Percentiles rank a stretch among this genome's conserved stretches.
Conservation (phyloP, 306 rosid genomes). For the Dryas alaskensis region DNA sequence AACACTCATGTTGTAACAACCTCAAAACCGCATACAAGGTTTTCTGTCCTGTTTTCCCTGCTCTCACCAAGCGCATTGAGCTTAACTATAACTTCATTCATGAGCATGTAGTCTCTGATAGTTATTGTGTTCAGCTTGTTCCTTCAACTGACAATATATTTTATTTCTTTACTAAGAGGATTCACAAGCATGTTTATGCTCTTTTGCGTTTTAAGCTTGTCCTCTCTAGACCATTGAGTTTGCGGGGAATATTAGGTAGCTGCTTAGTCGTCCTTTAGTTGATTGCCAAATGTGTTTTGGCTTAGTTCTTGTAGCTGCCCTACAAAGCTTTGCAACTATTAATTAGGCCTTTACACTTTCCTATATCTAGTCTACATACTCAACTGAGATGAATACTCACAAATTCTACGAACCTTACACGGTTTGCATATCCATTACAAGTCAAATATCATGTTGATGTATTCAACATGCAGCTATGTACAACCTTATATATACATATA, state of each 20-base stretch:
- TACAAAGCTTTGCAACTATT: neutral
- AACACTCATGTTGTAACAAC: neutral
- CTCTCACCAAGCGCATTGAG: neutral
- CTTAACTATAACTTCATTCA: neutral
- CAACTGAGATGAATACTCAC: no score
- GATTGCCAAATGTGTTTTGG: neutral
- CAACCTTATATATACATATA: no score
- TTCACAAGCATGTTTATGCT: neutral
- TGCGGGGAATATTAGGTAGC: neutral
- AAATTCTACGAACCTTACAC: no score
- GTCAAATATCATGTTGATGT: no score
- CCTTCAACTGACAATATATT: neutral
- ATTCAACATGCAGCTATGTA: no score
- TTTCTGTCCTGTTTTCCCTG: neutral
- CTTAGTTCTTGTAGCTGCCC: neutral
- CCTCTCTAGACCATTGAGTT: neutral
- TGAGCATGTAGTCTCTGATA: neutral
- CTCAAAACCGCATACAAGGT: neutral
- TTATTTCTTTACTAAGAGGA: neutral
- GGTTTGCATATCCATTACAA: no score
- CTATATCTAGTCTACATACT: neutral
- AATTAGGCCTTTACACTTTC: neutral
- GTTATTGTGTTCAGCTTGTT: neutral
- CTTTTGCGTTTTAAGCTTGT: neutral
- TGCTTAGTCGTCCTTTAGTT: neutral